Conservation (phyloP, 306 rosid species). For the Myrica gale region DNA sequence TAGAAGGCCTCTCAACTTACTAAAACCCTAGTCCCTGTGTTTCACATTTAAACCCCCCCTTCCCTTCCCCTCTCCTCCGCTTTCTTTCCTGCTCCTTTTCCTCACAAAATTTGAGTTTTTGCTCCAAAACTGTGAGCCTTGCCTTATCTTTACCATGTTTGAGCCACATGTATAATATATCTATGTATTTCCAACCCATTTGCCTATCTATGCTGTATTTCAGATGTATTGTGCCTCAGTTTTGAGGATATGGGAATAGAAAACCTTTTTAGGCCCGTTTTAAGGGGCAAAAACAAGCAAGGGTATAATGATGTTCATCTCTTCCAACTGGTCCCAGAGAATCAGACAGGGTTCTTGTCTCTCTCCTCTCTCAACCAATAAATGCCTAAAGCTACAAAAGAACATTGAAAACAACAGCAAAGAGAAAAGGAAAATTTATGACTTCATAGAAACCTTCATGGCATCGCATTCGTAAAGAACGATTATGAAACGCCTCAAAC, state of each 20-base stretch:
- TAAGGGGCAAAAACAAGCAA: neutral
- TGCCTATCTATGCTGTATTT: neutral
- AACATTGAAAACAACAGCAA: conserved; percentile 2
- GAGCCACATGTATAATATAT: neutral
- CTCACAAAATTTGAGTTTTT: no score
- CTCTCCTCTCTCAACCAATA: neutral
- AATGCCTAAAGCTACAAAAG: conserved; percentile 9
- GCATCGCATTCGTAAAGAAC: conserved; percentile 82
- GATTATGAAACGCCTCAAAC: conserved; percentile 87
- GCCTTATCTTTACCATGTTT: neutral
- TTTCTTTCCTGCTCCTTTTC: no score
- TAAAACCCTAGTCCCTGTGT: neutral
- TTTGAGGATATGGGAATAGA: neutral
- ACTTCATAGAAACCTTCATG: conserved; percentile 57
- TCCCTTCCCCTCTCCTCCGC: neutral
- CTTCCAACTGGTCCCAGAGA: neutral
- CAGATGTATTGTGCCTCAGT: neutral
- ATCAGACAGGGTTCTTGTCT: neutral
- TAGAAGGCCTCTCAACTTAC: neutral
- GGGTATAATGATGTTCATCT: neutral
- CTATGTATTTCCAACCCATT: neutral
- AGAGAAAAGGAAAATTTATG: conserved; percentile 12
- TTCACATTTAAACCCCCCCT: neutral
- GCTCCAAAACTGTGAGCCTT: neutral
- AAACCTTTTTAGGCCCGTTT: neutral